phyloP scores from a whole-genome alignment of 192 early-diverging fungal genomes.

The Dispira parvispora region DNA sequence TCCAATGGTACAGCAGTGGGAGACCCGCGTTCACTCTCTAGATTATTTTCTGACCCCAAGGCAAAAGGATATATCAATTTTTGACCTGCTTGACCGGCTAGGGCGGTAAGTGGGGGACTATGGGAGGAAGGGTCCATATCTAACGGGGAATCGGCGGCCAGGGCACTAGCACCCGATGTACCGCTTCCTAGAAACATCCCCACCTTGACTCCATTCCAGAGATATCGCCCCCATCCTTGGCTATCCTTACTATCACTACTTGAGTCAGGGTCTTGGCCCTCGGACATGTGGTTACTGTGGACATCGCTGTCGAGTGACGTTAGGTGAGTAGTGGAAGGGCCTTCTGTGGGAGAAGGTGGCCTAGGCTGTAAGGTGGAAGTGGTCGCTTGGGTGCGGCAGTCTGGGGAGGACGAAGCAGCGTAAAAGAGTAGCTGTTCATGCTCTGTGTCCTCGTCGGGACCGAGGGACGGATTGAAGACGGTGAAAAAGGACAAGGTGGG shows the following conservation, averaged over 20 bases:
- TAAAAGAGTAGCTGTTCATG: conserved; percentile 65
- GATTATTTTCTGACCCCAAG: background rate
- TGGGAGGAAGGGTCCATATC: no score
- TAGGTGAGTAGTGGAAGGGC: conserved; percentile 17
- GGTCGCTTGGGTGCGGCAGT: no score
- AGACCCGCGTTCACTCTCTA: background rate
- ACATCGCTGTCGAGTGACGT: no score
- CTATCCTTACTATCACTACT: conserved; percentile 3
- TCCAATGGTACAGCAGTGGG: conserved; percentile 47
- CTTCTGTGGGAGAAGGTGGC: conserved; percentile 19
- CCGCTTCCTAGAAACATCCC: no score
- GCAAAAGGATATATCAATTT: no score
- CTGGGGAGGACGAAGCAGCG: conserved; percentile 28
- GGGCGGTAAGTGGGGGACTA: no score
- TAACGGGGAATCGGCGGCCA: no score
- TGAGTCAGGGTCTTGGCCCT: no score
- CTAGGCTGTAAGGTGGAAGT: no score
- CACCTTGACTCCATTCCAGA: conserved; percentile 9
- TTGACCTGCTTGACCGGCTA: no score
- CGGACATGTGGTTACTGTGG: no score
- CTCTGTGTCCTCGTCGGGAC: conserved; percentile 45
- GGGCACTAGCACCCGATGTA: no score
- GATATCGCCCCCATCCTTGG: conserved; percentile 17
- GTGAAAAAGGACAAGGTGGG: conserved; percentile 44
- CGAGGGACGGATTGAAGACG: conserved; percentile 53